Evolutionary conservation across 2,329 filamentous ascomycete species (phyloP).

Genomic region (Curvularia sp.): DNA sequence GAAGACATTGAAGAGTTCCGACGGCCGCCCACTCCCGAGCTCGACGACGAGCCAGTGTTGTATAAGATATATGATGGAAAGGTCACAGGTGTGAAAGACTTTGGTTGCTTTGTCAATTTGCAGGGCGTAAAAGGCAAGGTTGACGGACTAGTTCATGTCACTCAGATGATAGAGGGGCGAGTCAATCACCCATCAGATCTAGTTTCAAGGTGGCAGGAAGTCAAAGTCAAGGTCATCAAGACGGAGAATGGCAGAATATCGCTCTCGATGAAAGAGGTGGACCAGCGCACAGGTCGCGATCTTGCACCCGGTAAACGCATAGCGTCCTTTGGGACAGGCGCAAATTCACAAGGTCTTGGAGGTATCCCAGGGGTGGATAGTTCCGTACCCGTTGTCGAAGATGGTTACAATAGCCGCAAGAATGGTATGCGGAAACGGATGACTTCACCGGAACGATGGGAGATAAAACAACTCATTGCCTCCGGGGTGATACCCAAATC

Average conservation of each 20-base stretch:
- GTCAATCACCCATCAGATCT: slow-evolving; percentile 93
- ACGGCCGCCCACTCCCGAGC: slow-evolving; percentile 71
- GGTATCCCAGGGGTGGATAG: slow-evolving; percentile 60
- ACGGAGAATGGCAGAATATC: slow-evolving; percentile 83
- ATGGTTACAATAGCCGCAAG: slow-evolving; percentile 57
- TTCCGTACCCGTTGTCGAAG: slow-evolving; percentile 69
- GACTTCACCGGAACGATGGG: slow-evolving; percentile 97
- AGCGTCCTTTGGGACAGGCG: slow-evolving; percentile 71
- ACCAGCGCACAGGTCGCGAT: slow-evolving; percentile 86
- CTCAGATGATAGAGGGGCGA: slow-evolving; percentile 82
- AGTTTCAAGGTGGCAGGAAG: slow-evolving; percentile 77
- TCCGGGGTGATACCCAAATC: slow-evolving; percentile 92
- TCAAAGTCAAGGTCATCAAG: slow-evolving; percentile 92
- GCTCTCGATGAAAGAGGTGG: slow-evolving; percentile 96
- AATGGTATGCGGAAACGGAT: slow-evolving; percentile 80
- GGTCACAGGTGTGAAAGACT: slow-evolving; percentile 92
- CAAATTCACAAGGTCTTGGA: slow-evolving; percentile 84
- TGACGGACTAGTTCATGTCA: slow-evolving; percentile 93
- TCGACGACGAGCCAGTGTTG: slow-evolving; percentile 81
- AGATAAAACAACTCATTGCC: slow-evolving; percentile 94
- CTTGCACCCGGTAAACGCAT: slow-evolving; percentile 78
- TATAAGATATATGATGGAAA: slow-evolving; percentile 90
- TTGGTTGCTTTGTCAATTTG: slow-evolving; percentile 95
- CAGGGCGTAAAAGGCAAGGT: slow-evolving; percentile 85
- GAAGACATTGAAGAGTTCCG: slow-evolving; percentile 67